These are phyloP conservation scores for Collariella sp. DNA, from an alignment of 495 filamentous ascomycete genomes.

Conservation along the genomic window DNA sequence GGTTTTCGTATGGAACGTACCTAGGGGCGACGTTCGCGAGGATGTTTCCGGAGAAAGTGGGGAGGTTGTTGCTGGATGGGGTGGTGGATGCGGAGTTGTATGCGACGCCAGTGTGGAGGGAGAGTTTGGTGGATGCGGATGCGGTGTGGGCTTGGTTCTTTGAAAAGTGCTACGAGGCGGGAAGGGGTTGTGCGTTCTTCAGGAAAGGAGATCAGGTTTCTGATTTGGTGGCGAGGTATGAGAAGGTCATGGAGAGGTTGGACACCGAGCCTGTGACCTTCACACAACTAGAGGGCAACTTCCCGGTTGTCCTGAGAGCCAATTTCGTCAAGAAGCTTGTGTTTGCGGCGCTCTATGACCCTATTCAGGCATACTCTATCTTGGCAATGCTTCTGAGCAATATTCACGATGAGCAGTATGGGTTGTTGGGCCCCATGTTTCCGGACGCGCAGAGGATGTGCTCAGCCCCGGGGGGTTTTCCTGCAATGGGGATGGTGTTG, in stretches of 20 bases:
- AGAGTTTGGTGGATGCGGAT: conserved; percentile 36
- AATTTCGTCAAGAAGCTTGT: conserved; percentile 27
- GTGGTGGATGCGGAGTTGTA: conserved; percentile 36
- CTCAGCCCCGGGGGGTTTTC: conserved; percentile 27
- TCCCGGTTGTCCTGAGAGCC: conserved; percentile 30
- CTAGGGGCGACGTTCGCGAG: conserved; percentile 45
- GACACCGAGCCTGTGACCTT: conserved; percentile 42
- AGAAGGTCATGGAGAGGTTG: conserved; percentile 31
- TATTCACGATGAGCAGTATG: conserved; percentile 13
- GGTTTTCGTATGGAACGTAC: conserved; percentile 53
- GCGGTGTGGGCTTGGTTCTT: conserved; percentile 33
- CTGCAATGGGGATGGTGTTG: conserved; percentile 37
- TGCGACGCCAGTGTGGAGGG: conserved; percentile 24
- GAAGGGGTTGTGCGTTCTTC: conserved; percentile 26
- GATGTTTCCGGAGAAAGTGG: conserved; percentile 38
- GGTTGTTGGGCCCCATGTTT: conserved; percentile 4
- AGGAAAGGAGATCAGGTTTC: conserved; percentile 29
- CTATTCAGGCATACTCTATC: conserved; percentile 24
- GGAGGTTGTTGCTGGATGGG: conserved; percentile 33
- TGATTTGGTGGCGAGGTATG: conserved; percentile 38
- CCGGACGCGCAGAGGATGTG: conserved; percentile 21
- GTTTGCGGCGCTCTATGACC: conserved; percentile 31
- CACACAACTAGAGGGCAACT: conserved; percentile 22
- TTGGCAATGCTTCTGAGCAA: conserved; percentile 25
- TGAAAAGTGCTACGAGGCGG: conserved; percentile 29